Evolutionary conservation across 805 yeast genomes (phyloP), one percentile per base, ranked within the genome.

Genomic region (Clavispora vitiphila): DNA sequence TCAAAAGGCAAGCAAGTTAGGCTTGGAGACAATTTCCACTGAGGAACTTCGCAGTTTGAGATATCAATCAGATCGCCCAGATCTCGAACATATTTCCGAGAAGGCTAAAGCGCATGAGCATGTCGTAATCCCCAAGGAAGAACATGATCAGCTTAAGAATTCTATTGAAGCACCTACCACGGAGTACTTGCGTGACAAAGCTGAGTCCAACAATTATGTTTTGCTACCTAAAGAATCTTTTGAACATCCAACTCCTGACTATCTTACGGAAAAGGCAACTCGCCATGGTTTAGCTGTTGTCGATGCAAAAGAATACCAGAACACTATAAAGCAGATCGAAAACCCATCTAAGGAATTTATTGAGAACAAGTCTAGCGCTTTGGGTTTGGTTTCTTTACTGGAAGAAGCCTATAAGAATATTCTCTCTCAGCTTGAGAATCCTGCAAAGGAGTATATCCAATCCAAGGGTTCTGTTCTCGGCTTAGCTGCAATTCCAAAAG

Each of bases 341-440:
- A 29, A 29, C 12, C 32, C 32, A 15, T 16, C 20, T 12, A 29
- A 9, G 20, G 20, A 16, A 15, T 29, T 9, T 16, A 6, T 29
- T 29, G 32, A 16, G 32, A 29, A 29, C 3, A 29, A 29, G 9
- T 16, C 20, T 29, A 12, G n/a, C 12, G 15, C 32, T 4, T 16
- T 29, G 27, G 26, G 26, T 10, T 34, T 34, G 24, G 23, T 26
- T 11, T 16, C 15, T 8, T 21, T 62, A 2, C 42, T 48, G 3
- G 41, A 47, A 20, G 54, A 48, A 10, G 61, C 60, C 34, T 51
- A 20, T 12, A 22, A 22, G 25, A n/a, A 21, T n/a, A 12, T 22
- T 7, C 4, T 34, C 10, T 8, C 12, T 5, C 18, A 24, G 15
- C 8, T 35, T 10, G 26, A 34, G 14, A 22, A 7, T 8, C 37